Evolutionary conservation across 1,139 yeast genomes (phyloP).

Genomic region (Hansenula sp.): DNA sequence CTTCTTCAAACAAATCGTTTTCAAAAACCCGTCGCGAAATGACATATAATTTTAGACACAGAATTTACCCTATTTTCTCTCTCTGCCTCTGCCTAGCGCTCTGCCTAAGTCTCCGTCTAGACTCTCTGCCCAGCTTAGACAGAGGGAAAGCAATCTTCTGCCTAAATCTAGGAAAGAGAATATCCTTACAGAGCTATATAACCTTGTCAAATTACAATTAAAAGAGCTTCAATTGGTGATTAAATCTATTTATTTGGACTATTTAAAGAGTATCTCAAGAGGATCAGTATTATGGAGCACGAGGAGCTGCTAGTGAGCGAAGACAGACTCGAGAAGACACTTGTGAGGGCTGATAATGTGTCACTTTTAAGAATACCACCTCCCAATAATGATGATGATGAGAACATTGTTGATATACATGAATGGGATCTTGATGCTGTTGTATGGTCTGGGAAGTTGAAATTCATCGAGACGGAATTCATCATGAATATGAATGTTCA

Average conservation of each 20-base stretch:
- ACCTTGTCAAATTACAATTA: no score
- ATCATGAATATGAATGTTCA: constrained; percentile 6
- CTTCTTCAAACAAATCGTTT: no score
- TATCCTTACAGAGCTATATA: no score
- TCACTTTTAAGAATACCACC: constrained; percentile 24
- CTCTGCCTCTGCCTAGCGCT: background rate
- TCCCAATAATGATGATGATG: constrained; percentile 24
- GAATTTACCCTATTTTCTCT: background rate
- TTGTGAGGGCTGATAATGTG: background rate
- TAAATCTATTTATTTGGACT: background rate
- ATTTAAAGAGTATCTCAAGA: no score
- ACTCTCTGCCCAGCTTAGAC: background rate
- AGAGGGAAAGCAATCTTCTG: no score
- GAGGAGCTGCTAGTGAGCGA: background rate
- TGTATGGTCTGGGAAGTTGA: constrained; percentile 32
- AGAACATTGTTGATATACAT: constrained; percentile 17
- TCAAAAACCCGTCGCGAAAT: no score
- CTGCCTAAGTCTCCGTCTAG: background rate
- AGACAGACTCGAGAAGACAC: constrained; percentile 1
- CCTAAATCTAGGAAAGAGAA: background rate
- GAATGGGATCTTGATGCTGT: constrained; percentile 32
- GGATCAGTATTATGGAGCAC: background rate
- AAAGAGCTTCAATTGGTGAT: background rate
- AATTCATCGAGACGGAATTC: constrained; percentile 26
- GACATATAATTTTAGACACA: background rate